Conservation (phyloP, 2,329 filamentous ascomycete species). For the Ceratocystis eucalypticola region DNA sequence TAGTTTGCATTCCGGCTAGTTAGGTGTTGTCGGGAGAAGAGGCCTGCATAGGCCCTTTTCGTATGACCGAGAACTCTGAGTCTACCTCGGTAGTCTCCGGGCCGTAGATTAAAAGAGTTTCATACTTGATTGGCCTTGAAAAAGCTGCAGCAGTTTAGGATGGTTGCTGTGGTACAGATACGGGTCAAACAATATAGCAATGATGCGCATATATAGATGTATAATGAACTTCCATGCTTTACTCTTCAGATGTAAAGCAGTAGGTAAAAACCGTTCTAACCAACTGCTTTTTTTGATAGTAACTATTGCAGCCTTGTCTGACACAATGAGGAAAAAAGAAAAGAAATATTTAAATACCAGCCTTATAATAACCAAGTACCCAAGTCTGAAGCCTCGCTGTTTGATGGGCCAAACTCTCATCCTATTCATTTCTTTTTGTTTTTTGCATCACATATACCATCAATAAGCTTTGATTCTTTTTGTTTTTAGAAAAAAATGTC, state of each 20-base stretch:
- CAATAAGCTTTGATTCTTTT: not conserved
- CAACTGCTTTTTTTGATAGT: not conserved
- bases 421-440: not conserved
- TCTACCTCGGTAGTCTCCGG: constrained; percentile 43
- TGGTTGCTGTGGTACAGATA: constrained; percentile 50
- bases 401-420: not conserved
- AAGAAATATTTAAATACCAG: no score
- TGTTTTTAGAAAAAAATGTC: constrained; percentile 23
- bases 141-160: constrained; percentile 46
- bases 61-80: constrained; percentile 41
- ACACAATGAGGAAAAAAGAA: not conserved
- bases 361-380: not conserved
- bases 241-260: not conserved
- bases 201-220: not conserved
- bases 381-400: not conserved
- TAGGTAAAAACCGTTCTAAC: not conserved
- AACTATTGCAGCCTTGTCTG: not conserved
- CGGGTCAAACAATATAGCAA: constrained; percentile 40
- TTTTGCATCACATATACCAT: not conserved
- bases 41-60: constrained; percentile 26
- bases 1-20: constrained; percentile 33
- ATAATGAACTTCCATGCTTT: not conserved
- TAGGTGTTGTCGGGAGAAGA: constrained; percentile 39
- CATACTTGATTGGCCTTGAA: constrained; percentile 35
- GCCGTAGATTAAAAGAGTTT: constrained; percentile 38